Base-by-base conservation (phyloP, 73 alveolate species). In the Paramecium bursaria region DNA sequence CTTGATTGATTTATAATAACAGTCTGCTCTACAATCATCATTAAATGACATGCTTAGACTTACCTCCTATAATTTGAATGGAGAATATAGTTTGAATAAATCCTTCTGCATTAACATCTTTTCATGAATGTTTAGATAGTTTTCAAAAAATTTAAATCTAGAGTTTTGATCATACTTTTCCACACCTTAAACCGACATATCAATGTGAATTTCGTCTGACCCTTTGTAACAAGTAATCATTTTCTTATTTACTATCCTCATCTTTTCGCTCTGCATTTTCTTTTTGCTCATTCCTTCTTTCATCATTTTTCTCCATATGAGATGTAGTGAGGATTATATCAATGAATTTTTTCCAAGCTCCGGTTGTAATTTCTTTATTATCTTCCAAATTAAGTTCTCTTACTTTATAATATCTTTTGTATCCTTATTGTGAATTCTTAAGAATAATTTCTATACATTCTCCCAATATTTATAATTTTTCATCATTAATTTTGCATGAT, bases 361-460 rank as follows among this genome's bases (percentile, higher is more conserved):
- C 50, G 17, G 53, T 5, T 31, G 82, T 39, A 3, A 67, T 42
- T 21, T 42, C 82, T 21, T 53, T 21, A 42, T 67, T 67, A 21
- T 13, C 5, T 7, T 44, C 22, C 0, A 67, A 11, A 39, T 67
- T 47, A 39, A 67, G 26, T 1, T 67, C 82, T 15, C 55, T 67
- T 13, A 67, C 14, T 31, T 42, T 31, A 67, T 25, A 67, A 67
- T 67, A 67, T 21, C 82, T 31, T 21, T 67, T 67, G n/a, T n/a
- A n/a, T n/a, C n/a, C n/a, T n/a, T n/a, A n/a, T n/a, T n/a, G n/a
- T n/a, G n/a, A n/a, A n/a, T n/a, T n/a, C n/a, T n/a, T n/a, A n/a
- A n/a, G n/a, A n/a, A n/a, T n/a, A n/a, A n/a, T n/a, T n/a, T n/a
- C n/a, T n/a, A n/a, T n/a, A n/a, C n/a, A n/a, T n/a, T n/a, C n/a